Conservation (phyloP, 805 yeast genomes). For the Tetrapisispora arboricola region DNA sequence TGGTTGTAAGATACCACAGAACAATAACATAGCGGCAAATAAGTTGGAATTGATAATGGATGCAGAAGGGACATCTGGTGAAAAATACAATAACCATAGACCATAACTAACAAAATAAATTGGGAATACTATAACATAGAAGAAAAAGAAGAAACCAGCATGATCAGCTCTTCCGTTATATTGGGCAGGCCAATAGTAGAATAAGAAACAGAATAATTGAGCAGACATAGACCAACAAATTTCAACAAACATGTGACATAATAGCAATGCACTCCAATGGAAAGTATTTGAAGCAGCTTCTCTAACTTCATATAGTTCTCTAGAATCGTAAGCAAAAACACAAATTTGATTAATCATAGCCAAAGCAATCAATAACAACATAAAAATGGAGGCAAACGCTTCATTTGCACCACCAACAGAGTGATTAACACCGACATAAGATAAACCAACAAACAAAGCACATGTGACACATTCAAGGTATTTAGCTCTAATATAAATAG, state of each 20-base stretch:
- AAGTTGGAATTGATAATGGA: slow-evolving; percentile 36
- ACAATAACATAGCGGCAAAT: slow-evolving; percentile 43
- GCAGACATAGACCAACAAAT: slow-evolving; percentile 37
- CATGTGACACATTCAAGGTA: slow-evolving; percentile 41
- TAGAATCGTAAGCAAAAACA: slow-evolving; percentile 48
- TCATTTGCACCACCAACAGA: slow-evolving; percentile 57
- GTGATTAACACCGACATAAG: slow-evolving; percentile 49
- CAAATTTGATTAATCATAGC: slow-evolving; percentile 53
- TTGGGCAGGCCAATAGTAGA: slow-evolving; percentile 41
- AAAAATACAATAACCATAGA: slow-evolving; percentile 37
- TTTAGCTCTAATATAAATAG: slow-evolving; percentile 48
- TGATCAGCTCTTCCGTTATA: slow-evolving; percentile 35
- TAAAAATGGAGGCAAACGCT: slow-evolving; percentile 51
- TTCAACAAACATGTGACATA: slow-evolving; percentile 36
- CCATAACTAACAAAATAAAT: slow-evolving; percentile 43
- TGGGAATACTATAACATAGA: slow-evolving; percentile 41
- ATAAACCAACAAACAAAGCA: slow-evolving; percentile 56
- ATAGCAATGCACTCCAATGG: slow-evolving; percentile 51
- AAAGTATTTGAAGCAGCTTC: slow-evolving; percentile 66
- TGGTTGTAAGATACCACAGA: slow-evolving; percentile 46
- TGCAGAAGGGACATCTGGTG: slow-evolving; percentile 37
- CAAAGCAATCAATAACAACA: slow-evolving; percentile 42
- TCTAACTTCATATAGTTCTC: slow-evolving; percentile 60
- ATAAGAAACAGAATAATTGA: slow-evolving; percentile 36
- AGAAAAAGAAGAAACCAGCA: slow-evolving; percentile 44